Percentiles rank a stretch among this genome's conserved stretches.
Evolutionary conservation across 306 rosid genomes (phyloP).

Genomic region (Sphenostylis stenocarpa): DNA sequence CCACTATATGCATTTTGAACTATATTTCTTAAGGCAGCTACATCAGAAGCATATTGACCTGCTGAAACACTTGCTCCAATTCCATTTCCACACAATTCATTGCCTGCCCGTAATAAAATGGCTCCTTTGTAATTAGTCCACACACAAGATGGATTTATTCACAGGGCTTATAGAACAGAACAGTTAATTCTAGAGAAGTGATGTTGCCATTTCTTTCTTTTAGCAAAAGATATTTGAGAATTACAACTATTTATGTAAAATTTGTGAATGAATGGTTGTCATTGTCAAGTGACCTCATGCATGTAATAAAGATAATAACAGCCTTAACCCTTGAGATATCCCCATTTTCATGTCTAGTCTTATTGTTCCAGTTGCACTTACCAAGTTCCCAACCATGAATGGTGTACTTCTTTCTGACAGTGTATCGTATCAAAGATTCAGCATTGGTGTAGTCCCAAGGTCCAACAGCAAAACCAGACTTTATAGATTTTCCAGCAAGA

Average conservation of each 20-base stretch:
- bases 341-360: conserved; percentile 1
- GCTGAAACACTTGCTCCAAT: conserved; percentile 68
- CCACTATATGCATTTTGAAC: conserved; percentile 49
- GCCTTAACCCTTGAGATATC: not conserved
- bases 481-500: conserved; percentile 57
- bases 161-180: not conserved
- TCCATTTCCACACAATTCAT: conserved; percentile 84
- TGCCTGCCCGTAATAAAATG: conserved; percentile 51
- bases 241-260: conserved; percentile 9
- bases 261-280: not conserved
- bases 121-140: not conserved
- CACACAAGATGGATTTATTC: not conserved
- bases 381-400: conserved; percentile 98
- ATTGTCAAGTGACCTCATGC: not conserved
- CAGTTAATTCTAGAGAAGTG: not conserved
- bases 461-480: conserved; percentile 49
- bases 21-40: conserved; percentile 50
- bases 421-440: conserved; percentile 75
- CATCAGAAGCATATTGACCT: conserved; percentile 70
- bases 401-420: conserved; percentile 60
- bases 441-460: conserved; percentile 77
- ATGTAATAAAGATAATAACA: not conserved
- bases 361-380: conserved; percentile 38
- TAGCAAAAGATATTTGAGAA: not conserved
- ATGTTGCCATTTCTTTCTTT: not conserved